Evolutionary conservation across 257 asterid species (phyloP), one percentile per base, ranked within the genome.

Genomic region (Ophiorrhiza pumila): DNA sequence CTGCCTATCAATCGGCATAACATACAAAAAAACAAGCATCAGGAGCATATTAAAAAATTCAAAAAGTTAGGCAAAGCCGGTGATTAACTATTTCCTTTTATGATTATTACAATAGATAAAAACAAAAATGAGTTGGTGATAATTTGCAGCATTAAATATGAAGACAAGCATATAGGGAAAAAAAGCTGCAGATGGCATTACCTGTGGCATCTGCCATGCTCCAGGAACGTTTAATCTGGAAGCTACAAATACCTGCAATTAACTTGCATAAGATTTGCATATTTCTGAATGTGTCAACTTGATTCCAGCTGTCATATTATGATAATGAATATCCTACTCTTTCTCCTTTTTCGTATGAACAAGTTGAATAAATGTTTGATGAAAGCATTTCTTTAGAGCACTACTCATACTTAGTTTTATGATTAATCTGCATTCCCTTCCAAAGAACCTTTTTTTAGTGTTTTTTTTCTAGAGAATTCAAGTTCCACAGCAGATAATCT

Each of bases 201-300:
- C 98, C 98, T 94, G 98, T 72, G 98, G 97, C 98, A 94, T 94
- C 85, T 94, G 98, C 98, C 98, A 94, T 56, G 98, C 98, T 84
- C 98, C 98, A 35, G 98, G 98, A 77, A 94, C 97, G 79, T 94
- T 94, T 84, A 94, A 71, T 86, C 91, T 85, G 67, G 98, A 94
- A 32, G 98, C 98, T 76, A 94, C 97, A 81, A 94, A 94, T 74
- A 94, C 91, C 98, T 93, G 96, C 50, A 83, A 79, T 56, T 25
- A 60, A 78, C 71, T 72, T 42, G 39, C 73, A 77, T 12, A 57
- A 72, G 61, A 42, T 68, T 47, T 65, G 65, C 55, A 35, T 32
- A 50, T 61, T 22, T 23, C 27, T 25, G 29, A 43, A 47, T 66
- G 59, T 37, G 57, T 9, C n/a, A 27, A 43, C 13, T 29, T 11